phyloP scores from a whole-genome alignment of 352 stramenopile species.

The Phytopythium oedochilum region DNA sequence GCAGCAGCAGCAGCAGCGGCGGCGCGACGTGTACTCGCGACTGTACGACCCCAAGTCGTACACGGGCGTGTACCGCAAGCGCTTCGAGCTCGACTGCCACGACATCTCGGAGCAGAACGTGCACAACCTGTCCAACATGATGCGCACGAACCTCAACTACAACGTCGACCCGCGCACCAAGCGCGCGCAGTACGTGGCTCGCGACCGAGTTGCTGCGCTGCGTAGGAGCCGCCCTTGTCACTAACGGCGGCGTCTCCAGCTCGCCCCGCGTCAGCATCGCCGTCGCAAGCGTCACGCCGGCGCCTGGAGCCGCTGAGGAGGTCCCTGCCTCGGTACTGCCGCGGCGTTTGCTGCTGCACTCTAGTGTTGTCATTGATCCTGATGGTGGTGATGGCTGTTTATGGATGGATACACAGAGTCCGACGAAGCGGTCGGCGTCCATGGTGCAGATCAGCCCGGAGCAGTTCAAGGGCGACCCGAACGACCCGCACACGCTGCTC shows the following conservation, averaged over 20 bases:
- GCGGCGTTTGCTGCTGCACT: conserved; percentile 3
- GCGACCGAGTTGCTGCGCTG: neutral
- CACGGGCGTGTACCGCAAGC: conserved; percentile 62
- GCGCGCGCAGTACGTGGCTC: conserved; percentile 27
- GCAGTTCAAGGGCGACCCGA: conserved; percentile 52
- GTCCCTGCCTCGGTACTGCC: conserved; percentile 7
- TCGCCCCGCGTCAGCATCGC: conserved; percentile 13
- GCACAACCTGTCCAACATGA: conserved; percentile 47
- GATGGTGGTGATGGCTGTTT: neutral
- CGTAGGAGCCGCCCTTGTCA: neutral
- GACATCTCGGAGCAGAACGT: conserved; percentile 46
- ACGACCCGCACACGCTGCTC: conserved; percentile 77
- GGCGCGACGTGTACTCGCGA: conserved; percentile 39
- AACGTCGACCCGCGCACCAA: conserved; percentile 40
- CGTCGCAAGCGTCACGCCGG: neutral
- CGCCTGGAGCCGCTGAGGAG: conserved; percentile 2
- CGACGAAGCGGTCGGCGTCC: conserved; percentile 12
- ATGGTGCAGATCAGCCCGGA: conserved; percentile 17
- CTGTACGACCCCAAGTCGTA: conserved; percentile 58
- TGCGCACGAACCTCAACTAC: conserved; percentile 53
- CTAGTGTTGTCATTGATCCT: neutral
- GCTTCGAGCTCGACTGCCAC: conserved; percentile 46
- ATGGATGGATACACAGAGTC: neutral
- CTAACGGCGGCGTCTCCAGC: neutral
- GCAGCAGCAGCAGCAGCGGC: conserved; percentile 1